These are phyloP conservation scores for Ganoderma leucocontextum DNA, from an alignment of 1,284 basidiomycete species.

Conservation along the genomic window DNA sequence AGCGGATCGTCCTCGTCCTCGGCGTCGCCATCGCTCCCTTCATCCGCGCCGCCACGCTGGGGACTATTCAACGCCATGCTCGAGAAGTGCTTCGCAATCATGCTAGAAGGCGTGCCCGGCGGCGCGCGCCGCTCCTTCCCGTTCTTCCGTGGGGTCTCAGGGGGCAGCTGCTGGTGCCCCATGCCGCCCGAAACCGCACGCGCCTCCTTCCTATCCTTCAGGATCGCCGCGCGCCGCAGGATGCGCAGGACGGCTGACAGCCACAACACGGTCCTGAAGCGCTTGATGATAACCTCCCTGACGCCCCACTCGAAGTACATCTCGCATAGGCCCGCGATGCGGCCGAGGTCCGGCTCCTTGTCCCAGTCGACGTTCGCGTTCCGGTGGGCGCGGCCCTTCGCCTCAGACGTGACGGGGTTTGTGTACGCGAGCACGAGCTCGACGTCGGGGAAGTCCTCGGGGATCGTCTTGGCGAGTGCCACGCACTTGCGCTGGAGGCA, in stretches of 20 bases:
- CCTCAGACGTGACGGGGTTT: conserved; percentile 77
- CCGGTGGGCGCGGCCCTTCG: conserved; percentile 51
- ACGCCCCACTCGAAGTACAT: conserved; percentile 92
- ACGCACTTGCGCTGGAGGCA: conserved; percentile 67
- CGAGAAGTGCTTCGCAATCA: conserved; percentile 65
- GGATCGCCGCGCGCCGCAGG: conserved; percentile 63
- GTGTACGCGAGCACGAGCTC: conserved; percentile 79
- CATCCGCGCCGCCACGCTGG: neutral
- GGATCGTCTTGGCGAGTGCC: conserved; percentile 67
- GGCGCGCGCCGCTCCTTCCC: conserved; percentile 31
- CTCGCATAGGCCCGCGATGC: conserved; percentile 81
- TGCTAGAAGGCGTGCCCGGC: conserved; percentile 60
- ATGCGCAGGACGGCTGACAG: conserved; percentile 70
- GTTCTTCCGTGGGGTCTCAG: conserved; percentile 52
- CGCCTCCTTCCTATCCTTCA: conserved; percentile 45
- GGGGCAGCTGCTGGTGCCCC: conserved; percentile 6
- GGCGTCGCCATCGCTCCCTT: conserved; percentile 30
- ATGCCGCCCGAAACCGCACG: conserved; percentile 4
- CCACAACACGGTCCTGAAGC: conserved; percentile 83
- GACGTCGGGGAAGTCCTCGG: conserved; percentile 69
- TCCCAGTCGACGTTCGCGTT: conserved; percentile 53
- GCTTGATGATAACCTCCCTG: conserved; percentile 77
- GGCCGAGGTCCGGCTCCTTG: conserved; percentile 75
- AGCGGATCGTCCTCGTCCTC: conserved; percentile 43
- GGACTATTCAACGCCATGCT: conserved; percentile 46